Evolutionary conservation across 2,329 filamentous ascomycete genomes (phyloP).

Genomic region (Aspergillus sp.): DNA sequence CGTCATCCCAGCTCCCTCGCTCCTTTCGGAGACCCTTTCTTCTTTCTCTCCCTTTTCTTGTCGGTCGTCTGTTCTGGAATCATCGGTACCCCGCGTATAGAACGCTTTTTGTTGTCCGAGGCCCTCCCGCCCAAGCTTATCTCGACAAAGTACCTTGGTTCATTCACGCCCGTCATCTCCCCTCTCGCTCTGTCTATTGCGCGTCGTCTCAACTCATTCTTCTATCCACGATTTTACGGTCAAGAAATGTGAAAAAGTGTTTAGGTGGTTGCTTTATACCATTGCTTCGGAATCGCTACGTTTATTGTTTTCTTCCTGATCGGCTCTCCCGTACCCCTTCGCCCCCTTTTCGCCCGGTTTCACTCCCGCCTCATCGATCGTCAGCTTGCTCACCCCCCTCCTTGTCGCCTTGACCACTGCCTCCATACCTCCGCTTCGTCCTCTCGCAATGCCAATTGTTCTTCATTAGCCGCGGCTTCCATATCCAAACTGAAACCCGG

Average conservation of each 20-base stretch:
- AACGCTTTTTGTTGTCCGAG: background rate
- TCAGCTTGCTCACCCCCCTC: slow-evolving; percentile 11
- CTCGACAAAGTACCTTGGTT: background rate
- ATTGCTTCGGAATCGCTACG: slow-evolving; percentile 1
- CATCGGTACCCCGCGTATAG: background rate
- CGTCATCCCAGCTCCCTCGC: slow-evolving; percentile 8
- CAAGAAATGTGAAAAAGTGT: slow-evolving; percentile 17
- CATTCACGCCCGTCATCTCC: slow-evolving; percentile 3
- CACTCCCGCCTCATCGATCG: slow-evolving; percentile 14
- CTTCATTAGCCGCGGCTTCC: slow-evolving; percentile 14
- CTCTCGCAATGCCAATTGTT: slow-evolving; percentile 19
- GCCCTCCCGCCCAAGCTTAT: slow-evolving; percentile 1
- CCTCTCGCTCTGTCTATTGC: background rate
- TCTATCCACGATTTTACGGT: slow-evolving; percentile 3
- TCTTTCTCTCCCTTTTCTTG: background rate
- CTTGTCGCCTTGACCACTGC: slow-evolving; percentile 9
- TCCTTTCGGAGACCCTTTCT: background rate
- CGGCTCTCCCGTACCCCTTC: slow-evolving; percentile 18
- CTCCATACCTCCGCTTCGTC: slow-evolving; percentile 1
- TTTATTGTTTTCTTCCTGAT: slow-evolving; percentile 14
- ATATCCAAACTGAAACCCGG: slow-evolving; percentile 6
- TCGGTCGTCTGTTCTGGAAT: background rate
- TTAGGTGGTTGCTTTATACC: slow-evolving; percentile 3
- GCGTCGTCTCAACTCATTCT: background rate
- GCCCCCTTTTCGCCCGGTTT: slow-evolving; percentile 15